phyloP scores from a whole-genome alignment of 306 rosid genomes.

The Erythrophleum fordii region DNA sequence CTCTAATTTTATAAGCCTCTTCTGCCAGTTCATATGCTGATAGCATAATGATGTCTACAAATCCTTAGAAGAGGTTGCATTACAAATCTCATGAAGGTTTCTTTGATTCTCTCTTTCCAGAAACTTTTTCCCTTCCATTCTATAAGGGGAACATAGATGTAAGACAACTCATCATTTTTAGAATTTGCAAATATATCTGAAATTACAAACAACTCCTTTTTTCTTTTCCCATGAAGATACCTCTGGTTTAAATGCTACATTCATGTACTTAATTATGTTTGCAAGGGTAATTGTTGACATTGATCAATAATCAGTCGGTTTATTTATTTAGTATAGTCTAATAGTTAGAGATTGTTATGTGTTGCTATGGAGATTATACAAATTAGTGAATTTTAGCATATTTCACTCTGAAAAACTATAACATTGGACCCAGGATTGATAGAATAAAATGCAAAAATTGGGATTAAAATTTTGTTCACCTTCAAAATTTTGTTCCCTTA shows the following conservation, averaged over 20 bases:
- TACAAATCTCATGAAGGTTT: not conserved
- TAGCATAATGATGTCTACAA: not conserved
- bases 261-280: not conserved
- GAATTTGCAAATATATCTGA: not conserved
- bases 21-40: not conserved
- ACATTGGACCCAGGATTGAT: slow-evolving; percentile 23
- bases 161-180: not conserved
- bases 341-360: not conserved
- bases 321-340: not conserved
- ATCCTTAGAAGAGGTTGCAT: not conserved
- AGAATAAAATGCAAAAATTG: not conserved
- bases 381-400: not conserved
- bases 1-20: not conserved
- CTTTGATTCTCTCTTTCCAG: not conserved
- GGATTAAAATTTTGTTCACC: not conserved
- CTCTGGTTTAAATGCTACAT: not conserved
- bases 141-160: too few species aligned
- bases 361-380: not conserved
- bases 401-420: not conserved
- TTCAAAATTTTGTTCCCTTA: not conserved
- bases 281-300: not conserved
- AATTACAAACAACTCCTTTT: not conserved
- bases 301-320: not conserved
- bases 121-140: too few species aligned
- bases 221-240: not conserved